Base-by-base conservation (phyloP, 257 asterid genomes). In the Fraxinus pennsylvanica region DNA sequence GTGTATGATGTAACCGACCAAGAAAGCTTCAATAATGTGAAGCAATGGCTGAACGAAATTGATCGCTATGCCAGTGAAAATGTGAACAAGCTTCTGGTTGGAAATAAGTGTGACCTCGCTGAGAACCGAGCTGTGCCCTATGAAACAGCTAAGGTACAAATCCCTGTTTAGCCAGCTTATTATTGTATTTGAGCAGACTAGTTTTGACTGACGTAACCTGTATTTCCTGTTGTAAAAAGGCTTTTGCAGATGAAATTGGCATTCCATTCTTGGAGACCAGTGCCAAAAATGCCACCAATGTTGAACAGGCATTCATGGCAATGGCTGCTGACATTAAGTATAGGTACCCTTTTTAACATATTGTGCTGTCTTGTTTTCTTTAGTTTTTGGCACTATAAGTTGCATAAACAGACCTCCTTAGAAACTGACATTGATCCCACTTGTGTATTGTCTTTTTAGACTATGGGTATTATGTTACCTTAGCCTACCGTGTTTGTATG, bases 11-110 rank as follows among this genome's bases (percentile, higher is more conserved):
- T 78, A 9, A 78, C 81, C 1, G 81, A 78, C 32, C 81, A 78
- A 78, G 76, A 78, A 67, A 78, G 81, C 81, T 78, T 78, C 76
- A 71, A 78, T 35, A 78, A 78, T 71, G 81, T 78, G 17, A 78
- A 78, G 71, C 81, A 78, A 25, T 78, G 81, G 81, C 36, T 78
- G 71, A 78, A 72, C 22, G 81, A 78, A 61, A 78, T 78, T 22
- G 72, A 78, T 30, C 76, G 76, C 21, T 71, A 78, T 78, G 81
- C 81, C 0, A 36, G 71, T 78, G 81, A 78, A 66, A 70, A 78
- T 59, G 81, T 78, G 4, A 78, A 71, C 81, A 78, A 78, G 33
- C 69, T 77, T 68, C 80, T 77, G 21, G 80, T 68, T 52, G 80
- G 80, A 21, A 77, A 77, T 45, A 77, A 77, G 80, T 68, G 69